These are phyloP conservation scores for Lagenaria siceraria DNA, from an alignment of 306 rosid species.

Conservation along the genomic window DNA sequence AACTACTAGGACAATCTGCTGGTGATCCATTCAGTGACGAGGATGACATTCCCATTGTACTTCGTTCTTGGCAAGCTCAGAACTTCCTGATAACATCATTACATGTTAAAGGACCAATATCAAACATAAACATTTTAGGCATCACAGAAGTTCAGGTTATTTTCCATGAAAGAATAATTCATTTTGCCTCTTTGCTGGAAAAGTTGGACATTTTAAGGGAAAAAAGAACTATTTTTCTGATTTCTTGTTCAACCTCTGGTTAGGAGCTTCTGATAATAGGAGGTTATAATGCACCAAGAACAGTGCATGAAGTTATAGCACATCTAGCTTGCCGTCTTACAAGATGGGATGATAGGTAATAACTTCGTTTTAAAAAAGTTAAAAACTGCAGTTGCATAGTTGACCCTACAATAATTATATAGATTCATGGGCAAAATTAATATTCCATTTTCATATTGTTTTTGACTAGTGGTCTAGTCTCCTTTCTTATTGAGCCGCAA, in stretches of 20 bases:
- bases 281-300: constrained; percentile 65
- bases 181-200: constrained; percentile 9
- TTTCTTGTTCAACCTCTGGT: constrained; percentile 12
- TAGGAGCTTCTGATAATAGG: constrained; percentile 86
- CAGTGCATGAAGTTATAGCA: constrained; percentile 89
- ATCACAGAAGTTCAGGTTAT: constrained; percentile 91
- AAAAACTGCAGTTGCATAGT: background rate
- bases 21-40: constrained; percentile 79
- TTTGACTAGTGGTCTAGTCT: background rate
- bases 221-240: background rate
- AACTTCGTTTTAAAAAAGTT: background rate
- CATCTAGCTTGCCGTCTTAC: constrained; percentile 65
- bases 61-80: constrained; percentile 94
- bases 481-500: background rate
- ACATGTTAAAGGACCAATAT: constrained; percentile 58
- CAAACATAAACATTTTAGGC: constrained; percentile 61
- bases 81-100: constrained; percentile 69
- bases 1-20: constrained; percentile 86
- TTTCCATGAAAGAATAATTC: constrained; percentile 10
- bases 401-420: background rate
- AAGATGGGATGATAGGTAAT: constrained; percentile 98
- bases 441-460: background rate
- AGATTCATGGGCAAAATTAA: background rate
- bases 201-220: background rate
- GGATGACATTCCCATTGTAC: constrained; percentile 87